Conservation (phyloP, 306 rosid genomes). For the Malus sylvestris region DNA sequence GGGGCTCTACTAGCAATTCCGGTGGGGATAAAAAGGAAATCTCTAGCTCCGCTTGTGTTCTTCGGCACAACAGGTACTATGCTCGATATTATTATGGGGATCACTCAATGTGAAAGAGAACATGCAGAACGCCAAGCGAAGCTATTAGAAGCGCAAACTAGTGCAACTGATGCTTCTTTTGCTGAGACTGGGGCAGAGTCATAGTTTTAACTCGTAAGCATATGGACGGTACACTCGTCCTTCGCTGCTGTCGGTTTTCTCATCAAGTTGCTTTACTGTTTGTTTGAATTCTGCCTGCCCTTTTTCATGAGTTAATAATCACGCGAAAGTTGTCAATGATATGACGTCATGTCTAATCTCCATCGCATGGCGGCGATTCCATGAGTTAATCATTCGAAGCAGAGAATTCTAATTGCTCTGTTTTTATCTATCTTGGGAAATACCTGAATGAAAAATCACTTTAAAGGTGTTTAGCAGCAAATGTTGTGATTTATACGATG, state of each 20-base stretch:
- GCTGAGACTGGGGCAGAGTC: slow-evolving; percentile 36
- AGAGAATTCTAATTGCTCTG: too few relatives aligned
- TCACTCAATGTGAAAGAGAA: slow-evolving; percentile 77
- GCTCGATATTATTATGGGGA: slow-evolving; percentile 90
- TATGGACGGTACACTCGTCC: neutral
- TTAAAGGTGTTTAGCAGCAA: neutral
- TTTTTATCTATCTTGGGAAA: too few relatives aligned
- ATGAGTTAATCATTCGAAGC: too few relatives aligned
- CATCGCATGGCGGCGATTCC: neutral
- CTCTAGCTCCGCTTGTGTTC: slow-evolving; percentile 86
- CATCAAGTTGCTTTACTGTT: neutral
- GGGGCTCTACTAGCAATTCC: slow-evolving; percentile 96
- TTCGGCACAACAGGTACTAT: slow-evolving; percentile 93
- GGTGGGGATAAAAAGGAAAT: slow-evolving; percentile 83
- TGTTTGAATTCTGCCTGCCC: too few relatives aligned
- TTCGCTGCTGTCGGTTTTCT: neutral
- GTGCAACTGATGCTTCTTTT: slow-evolving; percentile 30
- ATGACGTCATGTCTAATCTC: neutral
- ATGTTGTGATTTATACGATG: neutral
- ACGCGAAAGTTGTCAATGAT: neutral
- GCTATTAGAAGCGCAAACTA: slow-evolving; percentile 61
- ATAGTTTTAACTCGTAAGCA: slow-evolving; percentile 9
- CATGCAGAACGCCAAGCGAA: slow-evolving; percentile 84
- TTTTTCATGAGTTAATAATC: slow-evolving; percentile 9
- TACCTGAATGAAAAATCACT: too few relatives aligned